Evolutionary conservation across 345 rosid species (phyloP), one percentile per base, ranked within the genome.

Genomic region (Salix dunnii): DNA sequence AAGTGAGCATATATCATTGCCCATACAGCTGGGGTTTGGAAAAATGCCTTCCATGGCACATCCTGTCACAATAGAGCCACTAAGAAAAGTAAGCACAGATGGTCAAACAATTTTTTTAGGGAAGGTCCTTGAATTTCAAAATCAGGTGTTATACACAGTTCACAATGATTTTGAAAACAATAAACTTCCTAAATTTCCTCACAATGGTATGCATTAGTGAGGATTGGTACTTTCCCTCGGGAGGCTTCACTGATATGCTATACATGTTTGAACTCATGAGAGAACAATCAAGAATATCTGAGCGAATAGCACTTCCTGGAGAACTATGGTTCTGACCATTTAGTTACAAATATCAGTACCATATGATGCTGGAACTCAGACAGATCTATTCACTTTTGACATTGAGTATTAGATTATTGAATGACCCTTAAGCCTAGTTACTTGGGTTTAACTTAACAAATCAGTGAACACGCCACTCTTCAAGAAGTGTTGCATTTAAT

Each of bases 1-100:
- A 95, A 95, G 80, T 95, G 97, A 63, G 91, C 89, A 82, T 93
- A 95, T 85, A 89, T 88, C 98, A 94, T 94, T 33, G 99, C 97
- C 99, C 96, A 87, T 71, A 93, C 91, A 21, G 97, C 91, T 74
- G 79, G 79, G 79, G 84, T 90, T 79, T 38, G 84, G 79, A 95
- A 91, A 86, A 95, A 86, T 23, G 93, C 88, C 82, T 82, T 91
- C 99, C 99, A 93, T 18, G 97, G 99, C 55, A 93, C 82, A 67
- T 91, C 97, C 97, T 93, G 86, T 42, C n/a, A 71, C 79, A 81
- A 58, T 73, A 74, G 53, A 86, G 66, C 73, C 68, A 64, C 64
- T 11, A 72, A 80, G 80, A 78, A 72, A 77, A 40, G 35, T 42
- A 28, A 62, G 64, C 33, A 2, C 53, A 70, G 49, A 71, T 28